Conservation (phyloP, 108 stramenopile species). For the Fistulifera pelliculosa region DNA sequence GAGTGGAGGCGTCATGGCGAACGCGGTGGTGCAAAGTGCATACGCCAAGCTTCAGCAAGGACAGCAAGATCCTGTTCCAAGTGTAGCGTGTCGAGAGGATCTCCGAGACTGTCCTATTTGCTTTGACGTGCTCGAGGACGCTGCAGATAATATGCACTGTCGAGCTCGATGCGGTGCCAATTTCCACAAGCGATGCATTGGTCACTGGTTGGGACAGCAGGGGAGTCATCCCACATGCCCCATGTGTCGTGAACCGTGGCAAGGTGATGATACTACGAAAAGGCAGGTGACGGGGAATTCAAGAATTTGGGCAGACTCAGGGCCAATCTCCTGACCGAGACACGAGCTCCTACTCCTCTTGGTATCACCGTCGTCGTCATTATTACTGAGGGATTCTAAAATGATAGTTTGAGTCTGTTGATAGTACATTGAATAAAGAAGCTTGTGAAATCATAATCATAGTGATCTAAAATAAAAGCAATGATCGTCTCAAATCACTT, state of each 20-base stretch:
- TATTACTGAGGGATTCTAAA: no score
- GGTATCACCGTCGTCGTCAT: neutral
- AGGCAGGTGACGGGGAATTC: constrained; percentile 12
- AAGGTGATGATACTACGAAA: constrained; percentile 5
- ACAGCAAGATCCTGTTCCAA: neutral
- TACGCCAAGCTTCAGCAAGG: constrained; percentile 15
- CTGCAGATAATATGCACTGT: constrained; percentile 13
- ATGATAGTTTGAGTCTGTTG: no score
- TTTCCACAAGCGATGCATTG: constrained; percentile 15
- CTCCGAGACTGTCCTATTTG: constrained; percentile 37
- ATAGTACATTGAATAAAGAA: no score
- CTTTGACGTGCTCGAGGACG: constrained; percentile 22
- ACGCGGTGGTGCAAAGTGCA: constrained; percentile 15
- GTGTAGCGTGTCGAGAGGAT: no score
- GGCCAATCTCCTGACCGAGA: constrained; percentile 20
- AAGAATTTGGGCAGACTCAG: constrained; percentile 27
- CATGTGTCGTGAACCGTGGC: constrained; percentile 25
- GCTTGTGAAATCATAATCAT: no score
- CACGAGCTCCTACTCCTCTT: constrained; percentile 8
- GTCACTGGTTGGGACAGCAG: constrained; percentile 12
- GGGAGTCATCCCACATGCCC: constrained; percentile 24
- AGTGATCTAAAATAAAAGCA: no score
- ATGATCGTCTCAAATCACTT: no score
- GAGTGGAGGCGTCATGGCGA: constrained; percentile 25
- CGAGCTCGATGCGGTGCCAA: constrained; percentile 25